Evolutionary conservation across 2,329 filamentous ascomycete species (phyloP).

Genomic region (Blastomyces percursus): DNA sequence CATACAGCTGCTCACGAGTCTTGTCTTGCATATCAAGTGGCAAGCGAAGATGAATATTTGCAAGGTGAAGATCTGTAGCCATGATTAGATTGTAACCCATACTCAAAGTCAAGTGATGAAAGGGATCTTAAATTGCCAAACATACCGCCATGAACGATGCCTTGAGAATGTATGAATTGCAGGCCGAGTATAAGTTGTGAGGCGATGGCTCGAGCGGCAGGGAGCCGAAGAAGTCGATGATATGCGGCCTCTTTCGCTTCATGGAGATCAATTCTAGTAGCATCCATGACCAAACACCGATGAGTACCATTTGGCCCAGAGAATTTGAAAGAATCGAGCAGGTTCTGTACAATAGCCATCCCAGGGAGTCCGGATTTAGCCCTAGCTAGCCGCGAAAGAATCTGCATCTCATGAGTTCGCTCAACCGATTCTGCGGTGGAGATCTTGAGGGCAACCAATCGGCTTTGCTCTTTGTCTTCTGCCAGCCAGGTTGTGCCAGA

Average conservation of each 20-base stretch:
- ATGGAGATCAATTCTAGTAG: slow-evolving; percentile 14
- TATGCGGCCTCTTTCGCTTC: slow-evolving; percentile 15
- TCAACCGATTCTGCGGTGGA: slow-evolving; percentile 10
- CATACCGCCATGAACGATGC: slow-evolving; percentile 20
- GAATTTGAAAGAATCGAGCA: slow-evolving; percentile 16
- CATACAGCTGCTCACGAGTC: slow-evolving; percentile 17
- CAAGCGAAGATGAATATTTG: slow-evolving; percentile 19
- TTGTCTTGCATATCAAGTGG: slow-evolving; percentile 15
- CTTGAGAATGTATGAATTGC: slow-evolving; percentile 20
- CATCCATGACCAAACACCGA: slow-evolving; percentile 15
- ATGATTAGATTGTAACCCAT: not conserved
- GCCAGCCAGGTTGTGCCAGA: no score
- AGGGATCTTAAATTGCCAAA: slow-evolving; percentile 1
- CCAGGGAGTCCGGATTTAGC: slow-evolving; percentile 8
- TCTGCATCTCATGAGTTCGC: slow-evolving; percentile 6
- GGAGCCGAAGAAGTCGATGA: slow-evolving; percentile 10
- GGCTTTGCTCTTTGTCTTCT: no score
- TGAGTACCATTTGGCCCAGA: slow-evolving; percentile 18
- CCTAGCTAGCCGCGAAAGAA: slow-evolving; percentile 11
- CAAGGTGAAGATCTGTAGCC: slow-evolving; percentile 15
- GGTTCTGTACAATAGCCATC: slow-evolving; percentile 11
- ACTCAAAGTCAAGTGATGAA: not conserved
- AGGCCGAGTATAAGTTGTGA: slow-evolving; percentile 17
- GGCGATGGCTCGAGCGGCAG: slow-evolving; percentile 15
- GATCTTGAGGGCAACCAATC: slow-evolving; percentile 4